These are phyloP conservation scores for Backusella morwellensis DNA, from an alignment of 192 early-diverging fungal genomes.

Conservation along the genomic window DNA sequence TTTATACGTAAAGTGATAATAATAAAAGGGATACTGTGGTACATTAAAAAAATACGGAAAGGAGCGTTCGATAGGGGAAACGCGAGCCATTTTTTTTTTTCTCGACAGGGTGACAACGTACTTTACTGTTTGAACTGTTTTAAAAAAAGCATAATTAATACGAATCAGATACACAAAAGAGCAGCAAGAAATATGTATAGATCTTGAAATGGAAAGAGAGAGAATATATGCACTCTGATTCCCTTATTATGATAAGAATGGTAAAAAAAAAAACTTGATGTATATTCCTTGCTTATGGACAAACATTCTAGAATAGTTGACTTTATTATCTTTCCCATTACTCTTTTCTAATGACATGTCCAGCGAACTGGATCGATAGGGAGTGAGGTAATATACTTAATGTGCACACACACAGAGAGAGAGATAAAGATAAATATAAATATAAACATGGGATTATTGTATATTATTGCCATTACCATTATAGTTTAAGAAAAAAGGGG, in stretches of 20 bases:
- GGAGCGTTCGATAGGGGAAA: slow-evolving; percentile 4
- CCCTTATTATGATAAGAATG: neutral
- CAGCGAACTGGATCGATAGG: neutral
- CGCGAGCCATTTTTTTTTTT: neutral
- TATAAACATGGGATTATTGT: neutral
- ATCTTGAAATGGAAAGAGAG: neutral
- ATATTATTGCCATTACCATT: neutral
- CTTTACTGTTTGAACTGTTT: neutral
- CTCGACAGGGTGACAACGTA: slow-evolving; percentile 2
- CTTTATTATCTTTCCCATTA: neutral
- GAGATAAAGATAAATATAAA: neutral
- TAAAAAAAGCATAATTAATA: neutral
- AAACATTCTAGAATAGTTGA: slow-evolving; percentile 3
- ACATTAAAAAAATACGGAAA: slow-evolving; percentile 2
- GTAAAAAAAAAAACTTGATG: neutral
- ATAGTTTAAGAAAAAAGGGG: neutral
- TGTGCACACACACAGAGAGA: neutral
- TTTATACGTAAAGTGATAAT: slow-evolving; percentile 6
- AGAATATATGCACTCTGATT: neutral
- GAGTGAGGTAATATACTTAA: neutral
- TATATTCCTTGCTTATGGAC: neutral
- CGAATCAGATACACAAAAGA: neutral
- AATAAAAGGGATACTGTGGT: slow-evolving; percentile 1
- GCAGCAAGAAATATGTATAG: neutral
- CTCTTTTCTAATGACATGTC: neutral